Evolutionary conservation across 1,139 yeast species (phyloP).

Genomic region (Barnettozyma hawaiiensis): DNA sequence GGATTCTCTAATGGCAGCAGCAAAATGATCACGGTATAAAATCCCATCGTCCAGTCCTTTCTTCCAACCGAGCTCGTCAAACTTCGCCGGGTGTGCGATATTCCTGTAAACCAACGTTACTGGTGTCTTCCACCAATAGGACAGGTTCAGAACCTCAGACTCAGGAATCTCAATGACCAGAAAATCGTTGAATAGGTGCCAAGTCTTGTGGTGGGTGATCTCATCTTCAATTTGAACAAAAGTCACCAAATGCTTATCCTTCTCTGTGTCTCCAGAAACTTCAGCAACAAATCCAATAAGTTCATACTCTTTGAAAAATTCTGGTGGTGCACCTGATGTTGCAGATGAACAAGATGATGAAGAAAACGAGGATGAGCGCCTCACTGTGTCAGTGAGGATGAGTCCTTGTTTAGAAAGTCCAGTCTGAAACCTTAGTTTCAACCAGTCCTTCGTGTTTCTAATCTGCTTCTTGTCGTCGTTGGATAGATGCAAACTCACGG

Average conservation of each 20-base stretch:
- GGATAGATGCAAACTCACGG: constrained; percentile 52
- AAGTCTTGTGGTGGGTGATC: constrained; percentile 32
- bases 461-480: constrained; percentile 45
- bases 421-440: constrained; percentile 54
- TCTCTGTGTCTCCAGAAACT: constrained; percentile 51
- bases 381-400: constrained; percentile 34
- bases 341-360: constrained; percentile 12
- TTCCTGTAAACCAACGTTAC: constrained; percentile 65
- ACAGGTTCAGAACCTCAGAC: constrained; percentile 59
- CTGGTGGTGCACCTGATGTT: constrained; percentile 18
- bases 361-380: constrained; percentile 25
- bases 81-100: constrained; percentile 29
- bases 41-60: constrained; percentile 53
- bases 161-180: constrained; percentile 74
- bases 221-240: constrained; percentile 44
- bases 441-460: constrained; percentile 47
- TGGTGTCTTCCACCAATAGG: constrained; percentile 79
- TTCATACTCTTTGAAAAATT: constrained; percentile 43
- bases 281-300: constrained; percentile 67
- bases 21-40: constrained; percentile 71
- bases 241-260: constrained; percentile 55
- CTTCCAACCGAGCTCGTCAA: constrained; percentile 35
- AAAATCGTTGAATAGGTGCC: constrained; percentile 92
- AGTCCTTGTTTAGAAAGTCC: constrained; percentile 35
- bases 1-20: constrained; percentile 59